Conservation (phyloP, 768 basidiomycete genomes). For the Leccinum subtestaceum region DNA sequence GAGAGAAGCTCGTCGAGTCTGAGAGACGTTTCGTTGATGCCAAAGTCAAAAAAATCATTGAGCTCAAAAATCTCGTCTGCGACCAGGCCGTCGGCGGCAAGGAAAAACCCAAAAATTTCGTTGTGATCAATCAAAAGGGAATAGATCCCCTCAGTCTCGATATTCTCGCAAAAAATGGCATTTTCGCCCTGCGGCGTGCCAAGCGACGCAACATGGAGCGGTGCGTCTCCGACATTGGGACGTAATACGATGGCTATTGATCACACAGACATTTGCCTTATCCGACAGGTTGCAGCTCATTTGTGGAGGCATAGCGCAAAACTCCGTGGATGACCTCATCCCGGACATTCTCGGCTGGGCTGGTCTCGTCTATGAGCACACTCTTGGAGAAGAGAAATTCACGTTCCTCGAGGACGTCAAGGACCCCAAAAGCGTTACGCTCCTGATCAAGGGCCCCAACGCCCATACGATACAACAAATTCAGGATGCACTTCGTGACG, state of each 20-base stretch:
- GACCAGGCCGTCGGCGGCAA: constrained; percentile 85
- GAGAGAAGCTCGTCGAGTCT: constrained; percentile 97
- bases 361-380: constrained; percentile 98
- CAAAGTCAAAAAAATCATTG: constrained; percentile 93
- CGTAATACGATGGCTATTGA: constrained; percentile 32
- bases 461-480: constrained; percentile 94
- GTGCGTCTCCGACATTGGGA: constrained; percentile 39
- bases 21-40: constrained; percentile 92
- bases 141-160: constrained; percentile 97
- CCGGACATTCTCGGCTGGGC: constrained; percentile 95
- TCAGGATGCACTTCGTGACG: constrained; percentile 97
- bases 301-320: constrained; percentile 93
- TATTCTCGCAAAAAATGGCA: constrained; percentile 94
- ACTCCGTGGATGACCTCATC: constrained; percentile 94
- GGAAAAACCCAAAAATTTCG: constrained; percentile 84
- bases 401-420: constrained; percentile 98
- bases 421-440: constrained; percentile 90
- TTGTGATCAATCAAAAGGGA: constrained; percentile 97
- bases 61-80: constrained; percentile 94
- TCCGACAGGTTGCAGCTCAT: constrained; percentile 77
- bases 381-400: constrained; percentile 97
- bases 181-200: constrained; percentile 89
- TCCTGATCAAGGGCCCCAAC: constrained; percentile 98
- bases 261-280: constrained; percentile 8
- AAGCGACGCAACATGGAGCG: constrained; percentile 99